Evolutionary conservation across 2,329 filamentous ascomycete species (phyloP), one percentile per base, ranked within the genome.

Genomic region (Exophiala alcalophila): DNA sequence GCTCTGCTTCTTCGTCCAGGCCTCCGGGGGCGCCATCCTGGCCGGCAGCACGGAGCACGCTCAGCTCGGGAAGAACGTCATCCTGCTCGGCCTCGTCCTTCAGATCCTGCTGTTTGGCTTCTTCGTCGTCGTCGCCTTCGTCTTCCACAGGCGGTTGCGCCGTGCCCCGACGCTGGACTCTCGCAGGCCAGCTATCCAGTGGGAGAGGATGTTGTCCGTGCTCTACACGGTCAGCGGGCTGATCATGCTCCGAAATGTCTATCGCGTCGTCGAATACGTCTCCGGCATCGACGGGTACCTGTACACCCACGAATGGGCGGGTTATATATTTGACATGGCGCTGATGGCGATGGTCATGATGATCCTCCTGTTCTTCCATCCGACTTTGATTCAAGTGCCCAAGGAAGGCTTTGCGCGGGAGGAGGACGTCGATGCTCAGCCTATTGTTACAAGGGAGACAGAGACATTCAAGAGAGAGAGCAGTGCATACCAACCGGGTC

Each of bases 51-150:
- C n/a, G n/a, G n/a, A n/a, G n/a, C n/a, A n/a, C n/a, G n/a, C n/a
- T n/a, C n/a, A n/a, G n/a, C n/a, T n/a, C n/a, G n/a, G n/a, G n/a
- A n/a, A n/a, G n/a, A n/a, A 48, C 32, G 47, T 55, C 25, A 71
- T 82, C n/a, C 60, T 81, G 5, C 71, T 53, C 1, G 79, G 80
- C 2, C 62, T 83, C 2, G 57, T 74, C 21, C 58, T 81, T 11
- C 80, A 83, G 55, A 66, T 83, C 16, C 26, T 76, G 28, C 69
- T 76, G 41, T 81, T 83, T 48, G 68, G 66, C 15, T 60, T 80
- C 24, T 83, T 83, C 54, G 59, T 76, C 24, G 42, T 69, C 4
- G 68, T 70, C 1, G 67, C 74, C 0, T 50, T 67, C 2, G 45
- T 74, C 1, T 79, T 80, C 60, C 71, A 81, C 49, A 37, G 50